Conservation (phyloP, 73 alveolate genomes). For the Paraurostyla sp. region DNA sequence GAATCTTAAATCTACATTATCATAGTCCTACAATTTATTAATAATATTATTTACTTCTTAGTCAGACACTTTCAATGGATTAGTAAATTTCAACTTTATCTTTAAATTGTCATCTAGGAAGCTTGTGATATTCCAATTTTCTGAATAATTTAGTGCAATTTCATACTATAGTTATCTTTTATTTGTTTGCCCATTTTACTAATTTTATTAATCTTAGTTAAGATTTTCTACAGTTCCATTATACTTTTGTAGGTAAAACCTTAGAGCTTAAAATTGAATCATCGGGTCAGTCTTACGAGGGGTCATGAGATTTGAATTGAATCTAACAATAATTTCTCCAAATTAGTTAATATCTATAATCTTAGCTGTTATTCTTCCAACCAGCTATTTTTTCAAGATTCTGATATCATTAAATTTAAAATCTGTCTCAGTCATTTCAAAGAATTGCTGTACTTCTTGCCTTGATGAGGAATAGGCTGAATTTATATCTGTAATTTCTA, state of each 20-base stretch:
- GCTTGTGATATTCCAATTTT: constrained; percentile 18
- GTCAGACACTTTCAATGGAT: neutral
- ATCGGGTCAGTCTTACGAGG: neutral
- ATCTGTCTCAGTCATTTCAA: neutral
- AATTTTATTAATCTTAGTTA: too few relatives aligned
- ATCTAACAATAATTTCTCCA: neutral
- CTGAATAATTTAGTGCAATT: neutral
- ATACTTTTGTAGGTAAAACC: neutral
- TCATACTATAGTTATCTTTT: neutral
- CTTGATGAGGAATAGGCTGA: neutral
- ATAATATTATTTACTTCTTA: neutral
- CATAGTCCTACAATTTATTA: neutral
- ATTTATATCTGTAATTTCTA: neutral
- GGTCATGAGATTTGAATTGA: neutral
- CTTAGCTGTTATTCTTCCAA: constrained; percentile 8
- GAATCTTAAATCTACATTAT: neutral
- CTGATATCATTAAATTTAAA: neutral
- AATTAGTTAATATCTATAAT: neutral
- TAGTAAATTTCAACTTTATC: neutral
- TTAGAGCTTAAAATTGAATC: neutral
- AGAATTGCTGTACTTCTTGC: neutral
- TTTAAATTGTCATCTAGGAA: neutral
- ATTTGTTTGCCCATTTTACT: neutral
- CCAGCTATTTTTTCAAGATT: neutral
- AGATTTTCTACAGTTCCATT: neutral